Evolutionary conservation across 1,139 yeast species (phyloP), one percentile per base, ranked within the genome.

Genomic region (Suhomyces maxii): DNA sequence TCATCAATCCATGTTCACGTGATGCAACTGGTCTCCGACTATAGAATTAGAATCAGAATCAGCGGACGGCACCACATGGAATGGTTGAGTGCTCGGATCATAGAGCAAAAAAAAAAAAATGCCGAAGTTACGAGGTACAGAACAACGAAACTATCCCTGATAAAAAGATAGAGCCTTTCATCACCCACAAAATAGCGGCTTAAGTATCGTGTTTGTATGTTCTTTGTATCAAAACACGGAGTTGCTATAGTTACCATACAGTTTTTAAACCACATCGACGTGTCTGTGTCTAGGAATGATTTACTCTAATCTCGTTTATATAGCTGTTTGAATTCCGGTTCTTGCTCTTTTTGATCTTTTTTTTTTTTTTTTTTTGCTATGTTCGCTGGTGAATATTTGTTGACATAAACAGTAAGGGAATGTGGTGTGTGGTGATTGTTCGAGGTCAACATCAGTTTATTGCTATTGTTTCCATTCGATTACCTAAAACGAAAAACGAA

Each of bases 351-450:
- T 9, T 6, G 3, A 3, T 18, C 4, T 18, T 18, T 18, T 18
- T 18, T 18, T 18, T 18, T 18, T 18, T 18, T 18, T 18, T 18
- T 18, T 18, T 18, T 18, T 18, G 23, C 6, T 18, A 4, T 18
- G 4, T 3, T 28, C 11, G 9, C 31, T 9, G 11, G 9, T 28
- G 31, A 9, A 9, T 11, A 9, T 9, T 28, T 28, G 31, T 28
- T 28, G 31, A 28, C 31, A 28, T 28, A 28, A 28, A 28, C 31
- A 28, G 4, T 11, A 9, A 14, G 38, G 25, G 23, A 36, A n/a
- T n/a, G n/a, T n/a, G n/a, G n/a, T n/a, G n/a, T 36, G 38, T 36
- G 38, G 38, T 36, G 31, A 25, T 35, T 35, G 37, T 35, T 35
- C 10, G 26, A 13, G 36, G 3, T 18, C 23, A 6, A 6, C 23